These are phyloP conservation scores for Linaria vulgaris DNA, from an alignment of 257 asterid species.

Conservation along the genomic window DNA sequence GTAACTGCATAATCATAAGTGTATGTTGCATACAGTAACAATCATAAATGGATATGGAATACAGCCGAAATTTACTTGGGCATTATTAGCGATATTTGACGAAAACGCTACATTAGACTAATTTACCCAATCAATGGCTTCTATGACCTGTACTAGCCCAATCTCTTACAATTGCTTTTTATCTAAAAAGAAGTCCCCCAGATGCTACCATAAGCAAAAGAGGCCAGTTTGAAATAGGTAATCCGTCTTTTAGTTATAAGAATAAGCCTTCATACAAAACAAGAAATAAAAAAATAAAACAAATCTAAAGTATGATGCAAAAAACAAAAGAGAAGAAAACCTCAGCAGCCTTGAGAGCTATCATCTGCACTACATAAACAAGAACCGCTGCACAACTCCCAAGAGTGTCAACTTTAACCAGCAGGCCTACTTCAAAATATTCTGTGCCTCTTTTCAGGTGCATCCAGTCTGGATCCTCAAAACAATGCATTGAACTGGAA, in stretches of 20 bases:
- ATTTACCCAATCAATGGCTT: not conserved
- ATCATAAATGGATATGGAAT: not conserved
- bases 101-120: constrained; percentile 7
- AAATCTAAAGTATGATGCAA: not conserved
- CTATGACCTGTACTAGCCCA: constrained; percentile 8
- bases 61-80: constrained; percentile 2
- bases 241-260: not conserved
- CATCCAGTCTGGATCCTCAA: constrained; percentile 96
- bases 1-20: not conserved
- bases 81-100: not conserved
- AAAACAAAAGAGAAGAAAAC: constrained; percentile 43
- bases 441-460: constrained; percentile 90
- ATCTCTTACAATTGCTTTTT: not conserved
- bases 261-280: not conserved
- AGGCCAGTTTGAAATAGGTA: too few species aligned
- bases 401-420: constrained; percentile 84
- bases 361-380: constrained; percentile 84
- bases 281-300: not conserved
- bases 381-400: constrained; percentile 94
- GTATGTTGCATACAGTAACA: not conserved
- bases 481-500: constrained; percentile 97
- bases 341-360: constrained; percentile 95
- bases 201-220: too few species aligned
- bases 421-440: constrained; percentile 77
- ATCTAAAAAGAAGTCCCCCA: too few species aligned